phyloP scores from a whole-genome alignment of 1,139 yeast genomes.

The Saccharomyces pastorianus region DNA sequence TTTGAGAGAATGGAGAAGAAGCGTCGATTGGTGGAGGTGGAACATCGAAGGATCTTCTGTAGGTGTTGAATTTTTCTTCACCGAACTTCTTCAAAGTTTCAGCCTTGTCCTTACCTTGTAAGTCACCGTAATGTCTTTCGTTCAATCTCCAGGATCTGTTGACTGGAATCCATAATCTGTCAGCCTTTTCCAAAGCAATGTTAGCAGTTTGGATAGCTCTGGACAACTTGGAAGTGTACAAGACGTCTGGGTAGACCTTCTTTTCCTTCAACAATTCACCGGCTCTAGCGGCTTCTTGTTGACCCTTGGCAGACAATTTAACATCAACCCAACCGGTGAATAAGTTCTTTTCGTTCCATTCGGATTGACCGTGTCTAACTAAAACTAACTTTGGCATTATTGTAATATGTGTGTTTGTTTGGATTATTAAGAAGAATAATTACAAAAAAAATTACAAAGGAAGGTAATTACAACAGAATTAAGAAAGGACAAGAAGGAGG shows the following conservation, averaged over 20 bases:
- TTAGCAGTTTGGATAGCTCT: conserved; percentile 98
- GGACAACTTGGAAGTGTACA: conserved; percentile 85
- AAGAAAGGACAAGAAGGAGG: background rate
- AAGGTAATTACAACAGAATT: background rate
- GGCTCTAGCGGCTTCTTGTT: conserved; percentile 85
- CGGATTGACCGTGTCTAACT: conserved; percentile 98
- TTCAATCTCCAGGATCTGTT: conserved; percentile 96
- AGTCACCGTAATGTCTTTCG: conserved; percentile 98
- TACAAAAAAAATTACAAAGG: background rate
- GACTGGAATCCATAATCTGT: conserved; percentile 85
- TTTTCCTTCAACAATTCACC: conserved; percentile 89
- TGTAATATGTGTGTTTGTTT: conserved; percentile 10
- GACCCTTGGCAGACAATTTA: conserved; percentile 74
- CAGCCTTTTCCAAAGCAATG: conserved; percentile 85
- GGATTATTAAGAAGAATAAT: background rate
- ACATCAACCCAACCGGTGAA: conserved; percentile 99
- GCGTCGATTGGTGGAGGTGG: conserved; percentile 90
- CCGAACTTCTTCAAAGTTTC: conserved; percentile 84
- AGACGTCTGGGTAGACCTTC: conserved; percentile 74
- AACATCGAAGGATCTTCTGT: conserved; percentile 96
- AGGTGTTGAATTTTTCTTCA: conserved; percentile 85
- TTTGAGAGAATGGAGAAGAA: conserved; percentile 75
- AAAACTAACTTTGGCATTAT: conserved; percentile 62
- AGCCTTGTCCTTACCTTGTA: conserved; percentile 98
- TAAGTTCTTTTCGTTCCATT: conserved; percentile 95